These are phyloP conservation scores for Silene vulgaris DNA, from an alignment of 179 eudicot genomes.

Conservation along the genomic window DNA sequence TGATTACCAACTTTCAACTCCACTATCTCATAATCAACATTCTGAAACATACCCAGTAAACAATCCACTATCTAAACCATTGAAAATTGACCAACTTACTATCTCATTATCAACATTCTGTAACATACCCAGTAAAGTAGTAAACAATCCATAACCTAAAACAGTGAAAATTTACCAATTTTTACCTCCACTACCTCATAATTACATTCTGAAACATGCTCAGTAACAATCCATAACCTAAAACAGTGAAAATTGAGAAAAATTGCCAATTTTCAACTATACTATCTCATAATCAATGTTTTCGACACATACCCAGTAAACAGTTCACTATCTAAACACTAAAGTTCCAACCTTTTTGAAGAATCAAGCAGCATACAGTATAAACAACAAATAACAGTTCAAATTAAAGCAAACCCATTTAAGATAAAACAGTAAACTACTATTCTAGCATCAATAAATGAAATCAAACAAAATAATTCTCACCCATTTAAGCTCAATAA, in stretches of 20 bases:
- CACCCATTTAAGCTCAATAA: neutral
- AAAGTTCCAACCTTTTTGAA: conserved; percentile 7
- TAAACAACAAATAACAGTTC: conserved; percentile 17
- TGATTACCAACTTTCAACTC: conserved; percentile 7
- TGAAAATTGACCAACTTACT: neutral
- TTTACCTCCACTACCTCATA: conserved; percentile 8
- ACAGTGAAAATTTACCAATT: neutral
- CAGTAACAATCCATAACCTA: neutral
- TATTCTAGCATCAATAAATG: conserved; percentile 16
- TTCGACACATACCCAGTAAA: conserved; percentile 5
- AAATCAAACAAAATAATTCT: neutral
- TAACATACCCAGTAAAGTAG: neutral
- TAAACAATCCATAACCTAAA: neutral
- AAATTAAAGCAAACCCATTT: conserved; percentile 16
- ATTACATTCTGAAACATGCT: neutral
- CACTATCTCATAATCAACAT: conserved; percentile 7
- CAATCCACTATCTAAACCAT: neutral
- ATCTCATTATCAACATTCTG: neutral
- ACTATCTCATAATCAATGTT: neutral
- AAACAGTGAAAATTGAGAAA: neutral
- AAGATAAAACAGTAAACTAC: conserved; percentile 19
- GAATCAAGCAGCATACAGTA: neutral
- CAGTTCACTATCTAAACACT: conserved; percentile 11
- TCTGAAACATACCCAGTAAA: neutral
- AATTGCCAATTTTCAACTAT: neutral